Evolutionary conservation across 345 rosid species (phyloP).

Genomic region (Boechera retrofracta): DNA sequence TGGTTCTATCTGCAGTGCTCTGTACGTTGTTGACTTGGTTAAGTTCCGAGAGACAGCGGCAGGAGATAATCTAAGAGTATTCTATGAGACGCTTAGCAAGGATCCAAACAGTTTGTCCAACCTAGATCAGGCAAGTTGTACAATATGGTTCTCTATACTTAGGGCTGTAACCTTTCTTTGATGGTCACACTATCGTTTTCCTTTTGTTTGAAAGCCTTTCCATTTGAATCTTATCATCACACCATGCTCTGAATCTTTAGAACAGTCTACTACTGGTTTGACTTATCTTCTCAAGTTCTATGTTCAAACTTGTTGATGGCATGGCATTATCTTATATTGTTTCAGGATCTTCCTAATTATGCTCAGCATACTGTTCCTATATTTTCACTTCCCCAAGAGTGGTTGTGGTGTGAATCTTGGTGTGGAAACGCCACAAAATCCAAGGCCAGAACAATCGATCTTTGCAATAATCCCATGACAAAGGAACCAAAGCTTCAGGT

Average conservation of each 20-base stretch:
- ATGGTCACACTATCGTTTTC: conserved; percentile 2
- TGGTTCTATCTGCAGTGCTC: conserved; percentile 65
- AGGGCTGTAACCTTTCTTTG: conserved; percentile 11
- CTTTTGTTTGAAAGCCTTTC: conserved; percentile 11
- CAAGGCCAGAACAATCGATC: conserved; percentile 95
- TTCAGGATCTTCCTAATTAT: conserved; percentile 99
- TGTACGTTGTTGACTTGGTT: conserved; percentile 91
- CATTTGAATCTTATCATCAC: background rate
- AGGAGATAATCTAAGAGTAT: conserved; percentile 94
- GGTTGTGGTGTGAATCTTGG: conserved; percentile 99
- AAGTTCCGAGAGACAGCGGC: conserved; percentile 97
- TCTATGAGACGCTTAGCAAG: conserved; percentile 98
- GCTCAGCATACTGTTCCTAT: conserved; percentile 97
- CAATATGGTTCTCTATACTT: conserved; percentile 10
- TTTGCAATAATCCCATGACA: conserved; percentile 99
- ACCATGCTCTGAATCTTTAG: background rate
- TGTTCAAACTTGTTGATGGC: conserved; percentile 26
- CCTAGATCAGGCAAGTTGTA: conserved; percentile 79
- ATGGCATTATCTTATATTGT: conserved; percentile 25
- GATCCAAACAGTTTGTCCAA: conserved; percentile 98
- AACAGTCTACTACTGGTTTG: conserved; percentile 24
- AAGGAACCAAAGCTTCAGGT: conserved; percentile 99
- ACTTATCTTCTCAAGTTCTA: conserved; percentile 4
- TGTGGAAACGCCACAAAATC: conserved; percentile 95
- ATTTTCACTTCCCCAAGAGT: conserved; percentile 93